Conservation (phyloP, 768 basidiomycete genomes). For the Suillus lakei region DNA sequence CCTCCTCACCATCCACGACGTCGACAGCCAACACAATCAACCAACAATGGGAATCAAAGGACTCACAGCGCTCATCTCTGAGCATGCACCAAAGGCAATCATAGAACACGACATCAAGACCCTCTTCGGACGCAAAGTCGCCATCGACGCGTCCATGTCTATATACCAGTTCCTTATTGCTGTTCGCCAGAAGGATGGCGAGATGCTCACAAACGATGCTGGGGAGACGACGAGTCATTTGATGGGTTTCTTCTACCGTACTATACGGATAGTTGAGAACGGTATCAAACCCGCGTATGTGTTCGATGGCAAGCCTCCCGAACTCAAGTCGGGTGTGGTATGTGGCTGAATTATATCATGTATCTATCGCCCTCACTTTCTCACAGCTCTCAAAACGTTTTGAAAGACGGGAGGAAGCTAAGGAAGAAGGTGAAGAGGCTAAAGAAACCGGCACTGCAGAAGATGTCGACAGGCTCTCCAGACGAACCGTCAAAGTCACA, state of each 20-base stretch:
- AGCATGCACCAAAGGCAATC: constrained; percentile 89
- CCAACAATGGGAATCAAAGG: constrained; percentile 90
- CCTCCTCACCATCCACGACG: constrained; percentile 10
- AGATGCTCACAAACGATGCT: constrained; percentile 95
- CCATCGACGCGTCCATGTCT: constrained; percentile 97
- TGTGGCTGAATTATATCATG: constrained; percentile 38
- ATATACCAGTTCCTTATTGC: constrained; percentile 99
- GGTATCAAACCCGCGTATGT: constrained; percentile 98
- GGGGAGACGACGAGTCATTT: constrained; percentile 98
- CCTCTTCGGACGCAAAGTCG: constrained; percentile 97
- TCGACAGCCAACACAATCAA: not conserved
- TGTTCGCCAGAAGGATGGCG: constrained; percentile 94
- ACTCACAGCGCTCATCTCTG: constrained; percentile 84
- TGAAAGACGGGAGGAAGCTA: constrained; percentile 88
- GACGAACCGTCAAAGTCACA: constrained; percentile 94
- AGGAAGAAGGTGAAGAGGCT: constrained; percentile 93
- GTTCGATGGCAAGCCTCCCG: constrained; percentile 98
- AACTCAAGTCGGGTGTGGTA: constrained; percentile 96
- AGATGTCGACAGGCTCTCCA: constrained; percentile 88
- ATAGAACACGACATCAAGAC: constrained; percentile 95
- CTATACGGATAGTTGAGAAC: constrained; percentile 97
- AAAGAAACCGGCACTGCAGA: constrained; percentile 95
- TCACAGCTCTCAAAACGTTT: constrained; percentile 94
- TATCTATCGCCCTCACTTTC: constrained; percentile 1
- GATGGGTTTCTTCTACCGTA: constrained; percentile 99